phyloP scores from a whole-genome alignment of 2,329 filamentous ascomycete species.

The Fusarium mangiferae region DNA sequence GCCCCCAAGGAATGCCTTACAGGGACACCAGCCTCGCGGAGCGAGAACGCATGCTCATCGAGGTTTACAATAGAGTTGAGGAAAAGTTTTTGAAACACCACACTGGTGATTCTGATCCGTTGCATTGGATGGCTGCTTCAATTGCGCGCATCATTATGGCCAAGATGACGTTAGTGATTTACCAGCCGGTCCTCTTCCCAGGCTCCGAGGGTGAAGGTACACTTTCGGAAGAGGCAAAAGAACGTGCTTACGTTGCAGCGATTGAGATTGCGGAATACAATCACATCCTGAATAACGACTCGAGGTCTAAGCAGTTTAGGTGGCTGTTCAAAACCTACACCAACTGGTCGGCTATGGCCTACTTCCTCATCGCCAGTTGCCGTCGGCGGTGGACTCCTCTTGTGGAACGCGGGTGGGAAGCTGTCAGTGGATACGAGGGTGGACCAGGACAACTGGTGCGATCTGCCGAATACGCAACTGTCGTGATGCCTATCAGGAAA shows the following conservation, averaged over 20 bases:
- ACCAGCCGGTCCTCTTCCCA: conserved; percentile 76
- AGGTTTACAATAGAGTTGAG: conserved; percentile 64
- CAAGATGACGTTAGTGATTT: conserved; percentile 81
- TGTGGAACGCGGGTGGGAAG: conserved; percentile 62
- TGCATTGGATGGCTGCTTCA: conserved; percentile 76
- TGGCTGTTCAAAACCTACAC: conserved; percentile 64
- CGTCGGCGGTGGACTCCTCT: conserved; percentile 61
- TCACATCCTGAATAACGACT: conserved; percentile 71
- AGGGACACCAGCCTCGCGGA: conserved; percentile 47
- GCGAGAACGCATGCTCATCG: conserved; percentile 59
- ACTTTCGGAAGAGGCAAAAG: conserved; percentile 70
- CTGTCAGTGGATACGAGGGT: conserved; percentile 53
- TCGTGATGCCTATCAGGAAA: conserved; percentile 65
- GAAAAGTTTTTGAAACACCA: conserved; percentile 64
- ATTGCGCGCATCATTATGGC: conserved; percentile 77
- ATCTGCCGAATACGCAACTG: conserved; percentile 57
- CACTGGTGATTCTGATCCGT: conserved; percentile 58
- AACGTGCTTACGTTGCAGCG: conserved; percentile 76
- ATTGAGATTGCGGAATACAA: conserved; percentile 79
- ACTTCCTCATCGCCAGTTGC: conserved; percentile 58
- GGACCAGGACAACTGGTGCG: conserved; percentile 56
- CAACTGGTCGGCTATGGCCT: conserved; percentile 63
- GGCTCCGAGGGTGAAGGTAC: conserved; percentile 64
- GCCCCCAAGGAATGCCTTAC: conserved; percentile 41
- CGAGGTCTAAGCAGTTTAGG: conserved; percentile 56